Percentiles rank a stretch among this genome's conserved stretches.
These are phyloP conservation scores for Juncus inflexus DNA, from an alignment of 176 grass and related monocot species.

Conservation along the genomic window DNA sequence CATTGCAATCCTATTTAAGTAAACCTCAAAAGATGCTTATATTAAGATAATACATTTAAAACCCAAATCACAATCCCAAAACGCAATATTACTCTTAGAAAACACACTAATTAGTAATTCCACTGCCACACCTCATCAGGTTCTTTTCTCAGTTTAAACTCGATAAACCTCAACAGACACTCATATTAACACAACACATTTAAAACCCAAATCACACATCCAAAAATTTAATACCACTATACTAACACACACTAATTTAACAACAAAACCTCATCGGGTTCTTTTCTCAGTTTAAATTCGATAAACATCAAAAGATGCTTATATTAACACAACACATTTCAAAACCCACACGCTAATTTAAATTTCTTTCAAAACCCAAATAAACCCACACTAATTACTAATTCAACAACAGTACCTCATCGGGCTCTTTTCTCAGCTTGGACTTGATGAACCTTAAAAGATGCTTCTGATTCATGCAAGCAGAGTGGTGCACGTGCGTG, in stretches of 20 bases:
- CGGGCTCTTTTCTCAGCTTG: slow-evolving; percentile 94
- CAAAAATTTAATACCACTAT: no score
- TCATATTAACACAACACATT: not conserved
- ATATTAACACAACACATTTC: not conserved
- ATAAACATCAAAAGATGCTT: slow-evolving; percentile 12
- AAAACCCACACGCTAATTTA: not conserved
- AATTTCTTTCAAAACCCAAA: not conserved
- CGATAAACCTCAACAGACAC: slow-evolving; percentile 13
- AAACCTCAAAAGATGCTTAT: slow-evolving; percentile 83
- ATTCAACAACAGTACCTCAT: slow-evolving; percentile 51
- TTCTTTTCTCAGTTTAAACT: slow-evolving; percentile 52
- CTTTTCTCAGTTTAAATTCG: slow-evolving; percentile 43
- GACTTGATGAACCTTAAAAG: slow-evolving; percentile 94
- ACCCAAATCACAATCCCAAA: not conserved
- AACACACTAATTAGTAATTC: slow-evolving; percentile 1
- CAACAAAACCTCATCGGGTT: slow-evolving; percentile 80
- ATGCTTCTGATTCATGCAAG: slow-evolving; percentile 99
- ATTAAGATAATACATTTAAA: not conserved
- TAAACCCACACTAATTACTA: not conserved
- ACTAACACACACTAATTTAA: not conserved
- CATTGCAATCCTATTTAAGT: not conserved
- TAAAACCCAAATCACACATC: not conserved
- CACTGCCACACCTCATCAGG: slow-evolving; percentile 68
- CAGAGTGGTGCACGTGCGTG: slow-evolving; percentile 98
- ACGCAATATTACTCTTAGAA: no score